These are phyloP conservation scores for Phylloporus rhodoxanthus DNA, from an alignment of 768 basidiomycete species.

Conservation along the genomic window DNA sequence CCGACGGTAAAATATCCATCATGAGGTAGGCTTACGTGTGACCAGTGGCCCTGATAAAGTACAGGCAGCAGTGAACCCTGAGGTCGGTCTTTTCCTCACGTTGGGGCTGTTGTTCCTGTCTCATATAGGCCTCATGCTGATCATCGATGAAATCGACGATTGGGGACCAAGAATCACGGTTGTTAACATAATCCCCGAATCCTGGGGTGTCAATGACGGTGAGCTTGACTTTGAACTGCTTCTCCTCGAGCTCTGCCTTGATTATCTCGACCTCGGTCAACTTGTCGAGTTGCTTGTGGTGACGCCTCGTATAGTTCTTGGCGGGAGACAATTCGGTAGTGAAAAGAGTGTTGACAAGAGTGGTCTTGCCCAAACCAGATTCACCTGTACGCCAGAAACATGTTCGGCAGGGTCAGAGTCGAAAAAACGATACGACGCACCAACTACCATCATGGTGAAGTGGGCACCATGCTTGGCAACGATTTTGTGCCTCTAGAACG, in stretches of 20 bases:
- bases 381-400: conserved; percentile 54
- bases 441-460: conserved; percentile 99
- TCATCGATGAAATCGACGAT: conserved; percentile 98
- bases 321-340: conserved; percentile 90
- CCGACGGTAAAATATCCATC: neutral
- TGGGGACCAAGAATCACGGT: conserved; percentile 96
- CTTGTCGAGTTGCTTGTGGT: conserved; percentile 97
- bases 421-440: conserved; percentile 35
- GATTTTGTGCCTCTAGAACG: conserved; percentile 88
- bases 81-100: conserved; percentile 91
- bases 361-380: conserved; percentile 95
- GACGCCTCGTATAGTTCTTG: conserved; percentile 85
- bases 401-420: neutral
- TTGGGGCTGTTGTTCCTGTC: conserved; percentile 99
- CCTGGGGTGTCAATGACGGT: conserved; percentile 99
- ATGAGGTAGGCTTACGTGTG: conserved; percentile 67
- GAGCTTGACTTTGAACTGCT: conserved; percentile 98
- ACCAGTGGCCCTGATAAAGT: conserved; percentile 94
- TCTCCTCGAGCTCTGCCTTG: conserved; percentile 98
- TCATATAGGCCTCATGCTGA: conserved; percentile 93
- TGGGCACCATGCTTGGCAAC: conserved; percentile 96
- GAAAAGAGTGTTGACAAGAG: conserved; percentile 97
- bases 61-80: conserved; percentile 92
- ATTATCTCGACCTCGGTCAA: conserved; percentile 98
- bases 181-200: conserved; percentile 99